phyloP scores from a whole-genome alignment of 2,329 filamentous ascomycete genomes.

The Colletotrichum lentis region DNA sequence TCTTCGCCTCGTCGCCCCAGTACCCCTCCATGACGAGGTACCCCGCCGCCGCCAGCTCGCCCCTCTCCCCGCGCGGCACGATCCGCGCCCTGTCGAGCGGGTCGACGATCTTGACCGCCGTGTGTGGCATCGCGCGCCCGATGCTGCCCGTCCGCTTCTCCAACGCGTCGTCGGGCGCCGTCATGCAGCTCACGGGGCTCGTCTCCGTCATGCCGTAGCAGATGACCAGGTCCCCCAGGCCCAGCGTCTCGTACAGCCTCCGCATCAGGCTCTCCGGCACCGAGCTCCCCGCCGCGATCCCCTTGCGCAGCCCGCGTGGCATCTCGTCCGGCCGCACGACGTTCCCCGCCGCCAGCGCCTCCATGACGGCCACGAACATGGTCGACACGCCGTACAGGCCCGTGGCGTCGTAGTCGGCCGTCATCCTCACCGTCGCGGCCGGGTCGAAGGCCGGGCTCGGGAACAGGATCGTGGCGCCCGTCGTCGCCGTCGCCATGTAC shows the following conservation, averaged over 20 bases:
- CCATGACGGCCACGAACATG: slow-evolving; percentile 91
- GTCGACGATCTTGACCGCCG: slow-evolving; percentile 77
- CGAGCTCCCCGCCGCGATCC: slow-evolving; percentile 88
- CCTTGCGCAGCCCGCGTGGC: slow-evolving; percentile 71
- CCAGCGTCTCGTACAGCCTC: slow-evolving; percentile 75
- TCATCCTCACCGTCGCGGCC: slow-evolving; percentile 69
- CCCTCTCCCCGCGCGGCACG: slow-evolving; percentile 71
- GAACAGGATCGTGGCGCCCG: slow-evolving; percentile 81
- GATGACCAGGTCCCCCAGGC: slow-evolving; percentile 84
- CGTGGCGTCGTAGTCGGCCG: slow-evolving; percentile 62
- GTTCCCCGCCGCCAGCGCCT: slow-evolving; percentile 66
- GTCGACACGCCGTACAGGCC: slow-evolving; percentile 89
- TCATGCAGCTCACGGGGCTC: slow-evolving; percentile 81
- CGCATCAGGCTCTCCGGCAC: slow-evolving; percentile 85
- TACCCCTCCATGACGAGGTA: slow-evolving; percentile 94
- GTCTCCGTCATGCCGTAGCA: slow-evolving; percentile 99
- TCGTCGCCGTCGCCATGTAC: slow-evolving; percentile 93
- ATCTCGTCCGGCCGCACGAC: slow-evolving; percentile 43
- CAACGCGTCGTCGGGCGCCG: slow-evolving; percentile 76
- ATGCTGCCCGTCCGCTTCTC: slow-evolving; percentile 78
- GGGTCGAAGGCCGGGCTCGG: slow-evolving; percentile 89
- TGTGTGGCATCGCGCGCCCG: slow-evolving; percentile 84
- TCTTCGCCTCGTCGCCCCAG: slow-evolving; percentile 76
- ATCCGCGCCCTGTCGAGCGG: slow-evolving; percentile 65
- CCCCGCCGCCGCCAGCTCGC: slow-evolving; percentile 83